phyloP scores from a whole-genome alignment of 148 eudicot species.

The Polygonum maritimum region DNA sequence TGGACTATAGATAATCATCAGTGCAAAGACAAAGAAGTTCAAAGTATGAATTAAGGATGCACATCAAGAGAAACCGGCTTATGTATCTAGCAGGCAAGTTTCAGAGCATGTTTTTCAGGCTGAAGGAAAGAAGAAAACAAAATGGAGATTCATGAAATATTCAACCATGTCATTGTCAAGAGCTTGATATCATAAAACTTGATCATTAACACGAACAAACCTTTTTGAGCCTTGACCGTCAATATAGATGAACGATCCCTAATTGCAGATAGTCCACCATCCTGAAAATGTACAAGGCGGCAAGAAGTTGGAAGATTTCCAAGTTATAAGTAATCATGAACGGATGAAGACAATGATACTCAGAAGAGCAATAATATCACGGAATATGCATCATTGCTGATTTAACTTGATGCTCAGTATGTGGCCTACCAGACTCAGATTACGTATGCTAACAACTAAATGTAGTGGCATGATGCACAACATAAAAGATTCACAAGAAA shows the following conservation, averaged over 20 bases:
- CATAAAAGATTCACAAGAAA: not conserved
- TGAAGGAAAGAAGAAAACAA: not conserved
- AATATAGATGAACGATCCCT: constrained; percentile 1
- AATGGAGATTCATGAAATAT: not conserved
- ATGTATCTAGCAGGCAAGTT: not conserved
- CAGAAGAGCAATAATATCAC: not conserved
- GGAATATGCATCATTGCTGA: not conserved
- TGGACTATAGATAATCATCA: no score
- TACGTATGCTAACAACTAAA: not conserved
- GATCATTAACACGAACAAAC: no score
- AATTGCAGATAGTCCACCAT: constrained; percentile 9
- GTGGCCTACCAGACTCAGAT: not conserved
- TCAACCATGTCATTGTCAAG: not conserved
- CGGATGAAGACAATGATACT: not conserved
- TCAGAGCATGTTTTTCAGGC: not conserved
- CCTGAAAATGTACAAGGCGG: constrained; percentile 9
- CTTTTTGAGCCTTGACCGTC: not conserved
- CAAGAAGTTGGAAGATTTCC: not conserved
- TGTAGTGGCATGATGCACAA: not conserved
- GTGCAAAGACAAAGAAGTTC: not conserved
- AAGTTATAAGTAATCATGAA: not conserved
- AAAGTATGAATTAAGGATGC: not conserved
- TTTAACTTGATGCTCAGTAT: not conserved
- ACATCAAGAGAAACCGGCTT: not conserved
- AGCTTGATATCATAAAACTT: not conserved